phyloP scores from a whole-genome alignment of 2,329 filamentous ascomycete species.

The Epichloe bromicola region DNA sequence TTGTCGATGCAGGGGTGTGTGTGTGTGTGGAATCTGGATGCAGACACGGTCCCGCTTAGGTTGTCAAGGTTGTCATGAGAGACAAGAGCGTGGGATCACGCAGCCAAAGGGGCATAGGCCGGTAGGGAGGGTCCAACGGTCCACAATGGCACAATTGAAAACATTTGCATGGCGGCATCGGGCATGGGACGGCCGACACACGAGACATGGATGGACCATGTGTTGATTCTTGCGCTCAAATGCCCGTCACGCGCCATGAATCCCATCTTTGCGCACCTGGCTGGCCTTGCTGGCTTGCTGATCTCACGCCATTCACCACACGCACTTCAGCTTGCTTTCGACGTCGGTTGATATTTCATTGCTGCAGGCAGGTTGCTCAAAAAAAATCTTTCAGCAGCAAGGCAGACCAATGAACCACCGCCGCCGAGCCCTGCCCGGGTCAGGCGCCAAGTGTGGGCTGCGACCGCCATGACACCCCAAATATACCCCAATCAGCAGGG shows the following conservation, averaged over 20 bases:
- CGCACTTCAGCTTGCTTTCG: too few species aligned
- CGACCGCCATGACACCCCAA: not conserved
- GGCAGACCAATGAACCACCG: not conserved
- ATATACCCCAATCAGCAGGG: slow-evolving; percentile 4
- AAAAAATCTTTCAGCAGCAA: not conserved
- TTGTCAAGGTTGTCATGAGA: slow-evolving; percentile 4
- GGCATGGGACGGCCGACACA: not conserved
- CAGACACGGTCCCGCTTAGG: not conserved
- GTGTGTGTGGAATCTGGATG: too few species aligned
- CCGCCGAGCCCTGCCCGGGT: not conserved
- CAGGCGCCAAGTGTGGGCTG: not conserved
- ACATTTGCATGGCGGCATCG: not conserved
- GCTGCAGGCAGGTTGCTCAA: too few species aligned
- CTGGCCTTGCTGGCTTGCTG: not conserved
- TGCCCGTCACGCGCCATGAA: not conserved
- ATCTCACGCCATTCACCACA: not conserved
- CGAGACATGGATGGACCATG: slow-evolving; percentile 1
- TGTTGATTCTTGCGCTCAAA: not conserved
- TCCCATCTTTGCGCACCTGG: not conserved
- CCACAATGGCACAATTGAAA: not conserved
- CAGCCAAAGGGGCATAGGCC: not conserved
- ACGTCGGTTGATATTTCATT: too few species aligned
- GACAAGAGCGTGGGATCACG: slow-evolving; percentile 3
- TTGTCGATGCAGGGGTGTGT: not conserved
- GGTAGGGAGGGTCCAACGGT: not conserved